Base-by-base conservation (phyloP, 1,284 basidiomycete genomes). In the Vanrija sp. region DNA sequence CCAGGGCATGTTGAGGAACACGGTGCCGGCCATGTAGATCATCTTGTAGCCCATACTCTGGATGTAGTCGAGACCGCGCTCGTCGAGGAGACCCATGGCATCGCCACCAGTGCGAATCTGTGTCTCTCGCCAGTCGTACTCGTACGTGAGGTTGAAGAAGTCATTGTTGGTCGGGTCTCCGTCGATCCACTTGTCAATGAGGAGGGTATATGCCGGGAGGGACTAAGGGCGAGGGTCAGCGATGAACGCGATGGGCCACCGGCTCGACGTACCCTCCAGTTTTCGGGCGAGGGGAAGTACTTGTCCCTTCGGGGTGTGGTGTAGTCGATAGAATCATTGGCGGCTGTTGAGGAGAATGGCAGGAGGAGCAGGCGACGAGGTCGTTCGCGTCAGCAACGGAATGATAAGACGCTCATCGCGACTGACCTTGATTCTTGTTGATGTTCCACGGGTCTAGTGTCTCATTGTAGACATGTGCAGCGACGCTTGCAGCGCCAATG, bases 1-100 rank as follows among this genome's bases (percentile, higher is more conserved):
- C 91, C 91, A 95, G 18, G 90, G 78, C 91, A 94, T 92, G 80
- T 95, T 94, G 60, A 94, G 59, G 75, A 91, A 95, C 46, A 86
- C 84, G 0, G 91, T 95, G 51, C 91, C 91, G 24, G 91, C 89
- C 67, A 93, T 86, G 77, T 89, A 94, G 66, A 95, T 84, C 47
- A 84, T 81, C 62, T 80, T 79, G 65, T 90, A 78, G 59, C 91
- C 91, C 88, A 93, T 92, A 57, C 87, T 87, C 55, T 88, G 80
- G 16, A 95, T 79, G 72, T 95, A 95, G 76, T 94, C 91, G 59
- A 95, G 79, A 44, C 70, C 66, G 27, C 73, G 62, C 57, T 82
- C 84, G 41, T 82, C 74, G 50, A 81, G 76, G 59, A 94, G 77
- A 55, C 91, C 91, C 53, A 82, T 82, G 61, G 90, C 80, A 72